These are phyloP conservation scores for Peziza echinospora DNA, from an alignment of 495 filamentous ascomycete genomes.

Conservation along the genomic window DNA sequence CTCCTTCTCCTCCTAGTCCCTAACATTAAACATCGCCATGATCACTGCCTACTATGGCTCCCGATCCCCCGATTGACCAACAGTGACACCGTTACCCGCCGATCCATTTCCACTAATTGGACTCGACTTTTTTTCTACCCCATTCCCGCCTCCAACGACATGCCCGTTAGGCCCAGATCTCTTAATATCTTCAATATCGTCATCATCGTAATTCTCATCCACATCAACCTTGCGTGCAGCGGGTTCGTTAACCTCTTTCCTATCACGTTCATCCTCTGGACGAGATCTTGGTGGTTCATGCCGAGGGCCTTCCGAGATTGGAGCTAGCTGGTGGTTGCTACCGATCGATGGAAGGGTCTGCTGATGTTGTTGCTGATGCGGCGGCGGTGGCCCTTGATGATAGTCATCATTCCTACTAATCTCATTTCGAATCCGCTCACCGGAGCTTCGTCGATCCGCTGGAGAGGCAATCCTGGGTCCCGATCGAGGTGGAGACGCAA, in stretches of 20 bases:
- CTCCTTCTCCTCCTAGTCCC: too few relatives aligned
- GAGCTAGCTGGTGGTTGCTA: slow-evolving; percentile 22
- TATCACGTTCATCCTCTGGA: slow-evolving; percentile 26
- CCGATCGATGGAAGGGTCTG: slow-evolving; percentile 26
- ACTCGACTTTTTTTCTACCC: neutral
- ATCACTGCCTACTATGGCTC: too few relatives aligned
- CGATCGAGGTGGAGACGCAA: slow-evolving; percentile 38
- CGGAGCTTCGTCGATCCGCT: slow-evolving; percentile 57
- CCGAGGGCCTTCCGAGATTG: slow-evolving; percentile 26
- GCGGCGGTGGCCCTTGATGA: slow-evolving; percentile 31
- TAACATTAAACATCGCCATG: too few relatives aligned
- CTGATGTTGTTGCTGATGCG: slow-evolving; percentile 40
- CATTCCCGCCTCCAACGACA: neutral
- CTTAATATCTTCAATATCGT: slow-evolving; percentile 67
- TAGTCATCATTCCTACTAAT: slow-evolving; percentile 31
- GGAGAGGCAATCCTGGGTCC: slow-evolving; percentile 24
- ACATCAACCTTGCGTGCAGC: slow-evolving; percentile 89
- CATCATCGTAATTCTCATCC: slow-evolving; percentile 85
- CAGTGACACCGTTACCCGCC: neutral
- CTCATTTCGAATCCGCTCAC: slow-evolving; percentile 47
- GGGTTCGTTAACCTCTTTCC: slow-evolving; percentile 44
- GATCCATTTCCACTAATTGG: neutral
- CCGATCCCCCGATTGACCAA: too few relatives aligned
- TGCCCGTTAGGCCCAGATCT: slow-evolving; percentile 19
- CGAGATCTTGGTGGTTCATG: slow-evolving; percentile 8